These are phyloP conservation scores for Alternaria longipes DNA, from an alignment of 2,329 filamentous ascomycete species.

Conservation along the genomic window DNA sequence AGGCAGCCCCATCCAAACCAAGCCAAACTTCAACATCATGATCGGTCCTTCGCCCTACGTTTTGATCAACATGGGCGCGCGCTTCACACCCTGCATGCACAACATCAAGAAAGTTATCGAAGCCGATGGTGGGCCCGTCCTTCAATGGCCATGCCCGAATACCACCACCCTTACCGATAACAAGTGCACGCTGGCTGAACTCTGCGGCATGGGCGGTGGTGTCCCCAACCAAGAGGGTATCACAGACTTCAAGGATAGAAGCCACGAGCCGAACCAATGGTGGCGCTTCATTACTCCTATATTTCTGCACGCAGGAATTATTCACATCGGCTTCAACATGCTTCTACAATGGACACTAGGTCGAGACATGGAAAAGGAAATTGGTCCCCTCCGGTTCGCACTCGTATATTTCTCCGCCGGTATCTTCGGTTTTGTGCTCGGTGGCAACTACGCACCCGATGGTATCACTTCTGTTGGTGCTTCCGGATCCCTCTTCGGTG, in stretches of 20 bases:
- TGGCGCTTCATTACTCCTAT: conserved; percentile 95
- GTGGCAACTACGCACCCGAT: conserved; percentile 88
- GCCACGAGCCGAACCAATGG: conserved; percentile 87
- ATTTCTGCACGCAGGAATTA: conserved; percentile 90
- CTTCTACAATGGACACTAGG: conserved; percentile 89
- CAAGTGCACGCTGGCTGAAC: conserved; percentile 75
- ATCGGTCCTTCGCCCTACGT: conserved; percentile 92
- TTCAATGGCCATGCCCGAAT: conserved; percentile 81
- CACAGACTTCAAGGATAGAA: conserved; percentile 62
- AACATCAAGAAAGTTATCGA: conserved; percentile 73
- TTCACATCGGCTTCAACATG: conserved; percentile 97
- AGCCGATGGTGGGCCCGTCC: conserved; percentile 51
- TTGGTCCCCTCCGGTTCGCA: conserved; percentile 87
- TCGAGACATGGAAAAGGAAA: conserved; percentile 89
- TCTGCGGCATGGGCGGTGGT: conserved; percentile 82
- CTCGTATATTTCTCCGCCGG: conserved; percentile 90
- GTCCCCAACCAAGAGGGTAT: conserved; percentile 70
- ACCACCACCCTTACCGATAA: conserved; percentile 66
- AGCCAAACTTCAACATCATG: conserved; percentile 94
- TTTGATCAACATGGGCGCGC: conserved; percentile 95
- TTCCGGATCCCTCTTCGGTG: conserved; percentile 89
- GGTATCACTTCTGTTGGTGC: conserved; percentile 84
- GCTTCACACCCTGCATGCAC: conserved; percentile 95
- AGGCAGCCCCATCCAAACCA: conserved; percentile 77
- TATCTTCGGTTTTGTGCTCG: conserved; percentile 95